phyloP scores from a whole-genome alignment of 73 alveolate genomes.

The Chromera velia region DNA sequence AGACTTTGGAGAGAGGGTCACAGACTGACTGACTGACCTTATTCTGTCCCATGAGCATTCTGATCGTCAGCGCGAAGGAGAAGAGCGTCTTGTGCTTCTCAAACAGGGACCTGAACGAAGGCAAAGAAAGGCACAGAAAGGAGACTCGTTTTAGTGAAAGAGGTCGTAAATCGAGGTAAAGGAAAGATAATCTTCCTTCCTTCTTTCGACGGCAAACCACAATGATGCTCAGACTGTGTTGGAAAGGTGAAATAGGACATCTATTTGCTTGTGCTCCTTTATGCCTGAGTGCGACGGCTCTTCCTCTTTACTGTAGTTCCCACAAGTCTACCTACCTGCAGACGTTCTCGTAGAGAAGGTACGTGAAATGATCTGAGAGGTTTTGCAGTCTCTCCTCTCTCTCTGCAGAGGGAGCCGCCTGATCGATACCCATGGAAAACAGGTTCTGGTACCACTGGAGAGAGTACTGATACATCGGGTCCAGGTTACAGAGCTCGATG shows the following conservation, averaged over 20 bases:
- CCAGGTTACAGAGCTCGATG: conserved; percentile 90
- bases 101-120: conserved; percentile 90
- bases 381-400: conserved; percentile 81
- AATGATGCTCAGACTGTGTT: too few species aligned
- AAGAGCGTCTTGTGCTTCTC: conserved; percentile 94
- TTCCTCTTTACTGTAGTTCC: too few species aligned
- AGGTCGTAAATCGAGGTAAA: too few species aligned
- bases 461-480: conserved; percentile 97
- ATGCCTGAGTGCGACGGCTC: too few species aligned
- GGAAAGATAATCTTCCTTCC: too few species aligned
- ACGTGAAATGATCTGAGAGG: conserved; percentile 89
- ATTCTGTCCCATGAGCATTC: conserved; percentile 74
- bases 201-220: too few species aligned
- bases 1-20: not conserved
- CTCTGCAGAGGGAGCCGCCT: conserved; percentile 87
- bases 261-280: too few species aligned
- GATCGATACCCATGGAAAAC: conserved; percentile 92
- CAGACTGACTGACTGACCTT: conserved; percentile 60
- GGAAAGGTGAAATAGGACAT: too few species aligned
- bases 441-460: conserved; percentile 97
- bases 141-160: too few species aligned
- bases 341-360: conserved; percentile 90
- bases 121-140: too few species aligned
- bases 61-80: conserved; percentile 87
- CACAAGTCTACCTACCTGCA: too few species aligned